Evolutionary conservation across 2,329 filamentous ascomycete genomes (phyloP).

Genomic region (Sporothrix globosa): DNA sequence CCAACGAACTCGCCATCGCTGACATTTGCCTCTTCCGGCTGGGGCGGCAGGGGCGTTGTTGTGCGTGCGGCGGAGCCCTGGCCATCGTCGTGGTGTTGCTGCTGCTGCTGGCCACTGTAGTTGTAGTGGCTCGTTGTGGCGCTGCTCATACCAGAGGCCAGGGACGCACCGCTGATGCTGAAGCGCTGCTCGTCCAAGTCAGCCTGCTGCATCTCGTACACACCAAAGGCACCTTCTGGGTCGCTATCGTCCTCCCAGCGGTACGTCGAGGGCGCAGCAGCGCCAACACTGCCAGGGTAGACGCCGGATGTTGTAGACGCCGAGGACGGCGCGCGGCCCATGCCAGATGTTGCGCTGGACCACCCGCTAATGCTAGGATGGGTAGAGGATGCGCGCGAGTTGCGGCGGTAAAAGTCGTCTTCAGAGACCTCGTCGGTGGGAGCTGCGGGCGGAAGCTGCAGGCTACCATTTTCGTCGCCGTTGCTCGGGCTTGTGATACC

Average conservation of each 20-base stretch:
- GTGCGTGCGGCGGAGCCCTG: constrained; percentile 37
- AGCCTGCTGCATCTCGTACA: constrained; percentile 81
- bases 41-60: constrained; percentile 48
- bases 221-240: constrained; percentile 80
- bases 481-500: constrained; percentile 52
- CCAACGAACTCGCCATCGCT: constrained; percentile 73
- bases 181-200: constrained; percentile 74
- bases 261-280: constrained; percentile 42
- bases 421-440: constrained; percentile 17
- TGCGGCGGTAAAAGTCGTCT: constrained; percentile 40
- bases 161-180: constrained; percentile 57
- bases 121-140: constrained; percentile 27
- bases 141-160: constrained; percentile 29
- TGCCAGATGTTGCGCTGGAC: constrained; percentile 48
- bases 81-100: constrained; percentile 35
- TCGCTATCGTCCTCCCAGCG: constrained; percentile 71
- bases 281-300: not conserved
- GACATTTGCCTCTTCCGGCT: constrained; percentile 56
- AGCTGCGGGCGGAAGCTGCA: constrained; percentile 40
- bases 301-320: constrained; percentile 27
- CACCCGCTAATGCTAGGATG: constrained; percentile 43
- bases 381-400: constrained; percentile 55
- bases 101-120: constrained; percentile 28
- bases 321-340: constrained; percentile 40
- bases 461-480: constrained; percentile 52